These are phyloP conservation scores for Ampelocalamus luodianensis DNA, from an alignment of 176 grass and related monocot genomes.

Conservation along the genomic window DNA sequence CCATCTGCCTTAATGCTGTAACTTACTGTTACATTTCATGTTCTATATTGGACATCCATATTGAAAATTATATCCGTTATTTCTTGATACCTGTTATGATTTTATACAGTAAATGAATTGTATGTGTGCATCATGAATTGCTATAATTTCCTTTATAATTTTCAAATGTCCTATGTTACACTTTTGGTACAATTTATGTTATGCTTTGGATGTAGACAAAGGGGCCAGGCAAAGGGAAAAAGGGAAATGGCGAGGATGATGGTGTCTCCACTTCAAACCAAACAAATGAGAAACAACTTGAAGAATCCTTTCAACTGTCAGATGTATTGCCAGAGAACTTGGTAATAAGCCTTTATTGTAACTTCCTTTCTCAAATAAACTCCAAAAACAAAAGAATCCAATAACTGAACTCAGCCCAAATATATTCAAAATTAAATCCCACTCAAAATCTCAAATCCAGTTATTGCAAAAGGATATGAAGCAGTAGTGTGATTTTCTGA, in stretches of 20 bases:
- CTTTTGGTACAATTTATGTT: slow-evolving; percentile 1
- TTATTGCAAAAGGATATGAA: slow-evolving; percentile 12
- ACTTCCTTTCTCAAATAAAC: neutral
- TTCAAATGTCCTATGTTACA: slow-evolving; percentile 20
- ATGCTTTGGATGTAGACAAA: slow-evolving; percentile 56
- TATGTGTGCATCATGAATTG: slow-evolving; percentile 15
- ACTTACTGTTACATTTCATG: neutral
- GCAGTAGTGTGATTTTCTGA: neutral
- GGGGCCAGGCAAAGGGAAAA: slow-evolving; percentile 66
- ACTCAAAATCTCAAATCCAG: neutral
- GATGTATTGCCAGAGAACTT: slow-evolving; percentile 65
- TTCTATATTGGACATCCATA: neutral
- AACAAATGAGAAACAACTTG: slow-evolving; percentile 69
- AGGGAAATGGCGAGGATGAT: slow-evolving; percentile 70
- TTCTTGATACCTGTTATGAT: neutral
- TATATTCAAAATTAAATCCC: neutral
- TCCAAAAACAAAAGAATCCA: neutral
- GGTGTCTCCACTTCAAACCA: slow-evolving; percentile 72
- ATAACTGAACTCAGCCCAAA: neutral
- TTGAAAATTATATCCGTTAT: neutral
- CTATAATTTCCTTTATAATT: neutral
- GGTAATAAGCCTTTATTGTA: slow-evolving; percentile 46
- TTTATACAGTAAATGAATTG: slow-evolving; percentile 20
- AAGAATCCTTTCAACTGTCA: slow-evolving; percentile 54
- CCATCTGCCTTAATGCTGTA: neutral